Evolutionary conservation across 164 flowering plant genomes (phyloP), one percentile per base, ranked within the genome.

Genomic region (Protea cynaroides): DNA sequence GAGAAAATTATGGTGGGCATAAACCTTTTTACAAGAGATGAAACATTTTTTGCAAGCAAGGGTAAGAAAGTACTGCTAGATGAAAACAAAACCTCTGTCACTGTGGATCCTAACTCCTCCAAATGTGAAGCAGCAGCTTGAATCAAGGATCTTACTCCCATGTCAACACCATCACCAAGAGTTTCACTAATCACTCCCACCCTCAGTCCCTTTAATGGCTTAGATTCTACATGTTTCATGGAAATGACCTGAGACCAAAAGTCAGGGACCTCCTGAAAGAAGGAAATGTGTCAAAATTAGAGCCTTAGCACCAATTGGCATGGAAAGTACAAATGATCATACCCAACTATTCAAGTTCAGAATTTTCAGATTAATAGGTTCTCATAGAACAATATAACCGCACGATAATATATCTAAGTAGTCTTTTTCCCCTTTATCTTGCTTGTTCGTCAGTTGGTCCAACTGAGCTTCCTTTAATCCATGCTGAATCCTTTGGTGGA

Each of bases 121-220:
- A 94, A 71, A 81, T 89, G 96, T 14, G 82, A 76, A 67, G 86
- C 87, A 76, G 98, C 98, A 71, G 68, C 77, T 64, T 70, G 79
- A 46, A 90, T 80, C 50, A 83, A 78, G 59, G 95, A 85, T 54
- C 75, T 66, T 56, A 90, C 85, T 69, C 77, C 83, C 57, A 60
- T 15, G 71, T 90, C 95, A 73, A 90, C 96, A 68, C 97, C 97
- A 67, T 84, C 87, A 61, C 76, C 91, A 56, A 89, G 74, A 29
- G 98, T 94, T 79, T 94, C 96, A 64, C 82, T 65, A 58, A 94
- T 94, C 53, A 94, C 37, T 63, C 98, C 98, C 70, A 94, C 84
- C 73, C 82, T 83, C 61, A 94, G 69, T 55, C 98, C 98, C 63
- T 84, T 85, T 65, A 94, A 77, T 51, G 98, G 97, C 67, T 84